Percentiles rank a stretch among this genome's conserved stretches.
Conservation (phyloP, 202 grass and related monocot genomes). For the Schoenoplectus tabernaemontani region DNA sequence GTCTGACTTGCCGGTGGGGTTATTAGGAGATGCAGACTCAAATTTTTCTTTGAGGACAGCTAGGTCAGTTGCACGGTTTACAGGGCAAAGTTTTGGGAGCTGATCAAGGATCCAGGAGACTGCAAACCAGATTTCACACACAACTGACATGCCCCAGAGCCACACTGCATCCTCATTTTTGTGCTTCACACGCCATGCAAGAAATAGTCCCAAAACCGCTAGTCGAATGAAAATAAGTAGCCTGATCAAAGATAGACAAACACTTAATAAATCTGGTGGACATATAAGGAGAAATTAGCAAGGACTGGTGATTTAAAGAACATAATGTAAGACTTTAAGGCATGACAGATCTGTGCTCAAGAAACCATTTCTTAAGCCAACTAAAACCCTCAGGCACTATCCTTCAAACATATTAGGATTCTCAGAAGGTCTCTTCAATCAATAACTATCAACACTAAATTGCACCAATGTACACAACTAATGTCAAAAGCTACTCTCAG, state of each 20-base stretch:
- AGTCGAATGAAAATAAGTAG: slow-evolving; percentile 77
- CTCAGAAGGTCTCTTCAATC: neutral
- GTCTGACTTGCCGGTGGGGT: slow-evolving; percentile 74
- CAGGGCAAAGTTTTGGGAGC: slow-evolving; percentile 76
- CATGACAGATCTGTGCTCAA: neutral
- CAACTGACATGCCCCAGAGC: slow-evolving; percentile 98
- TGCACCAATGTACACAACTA: neutral
- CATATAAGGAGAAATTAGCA: neutral
- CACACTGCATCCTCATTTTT: slow-evolving; percentile 82
- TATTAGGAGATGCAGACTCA: slow-evolving; percentile 48
- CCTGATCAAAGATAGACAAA: slow-evolving; percentile 34
- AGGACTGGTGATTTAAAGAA: neutral
- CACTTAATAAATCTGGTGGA: neutral
- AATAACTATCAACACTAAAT: neutral
- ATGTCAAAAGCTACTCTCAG: neutral
- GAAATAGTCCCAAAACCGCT: slow-evolving; percentile 59
- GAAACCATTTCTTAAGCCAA: neutral
- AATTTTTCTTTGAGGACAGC: slow-evolving; percentile 91
- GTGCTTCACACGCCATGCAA: slow-evolving; percentile 65
- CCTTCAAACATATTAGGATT: no score
- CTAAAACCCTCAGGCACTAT: no score
- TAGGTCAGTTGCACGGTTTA: slow-evolving; percentile 89
- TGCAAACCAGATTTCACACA: slow-evolving; percentile 90
- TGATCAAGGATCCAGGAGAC: slow-evolving; percentile 90
- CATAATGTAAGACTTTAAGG: neutral